phyloP scores from a whole-genome alignment of 2,329 filamentous ascomycete genomes.

The Beauveria scarabaeidicola region DNA sequence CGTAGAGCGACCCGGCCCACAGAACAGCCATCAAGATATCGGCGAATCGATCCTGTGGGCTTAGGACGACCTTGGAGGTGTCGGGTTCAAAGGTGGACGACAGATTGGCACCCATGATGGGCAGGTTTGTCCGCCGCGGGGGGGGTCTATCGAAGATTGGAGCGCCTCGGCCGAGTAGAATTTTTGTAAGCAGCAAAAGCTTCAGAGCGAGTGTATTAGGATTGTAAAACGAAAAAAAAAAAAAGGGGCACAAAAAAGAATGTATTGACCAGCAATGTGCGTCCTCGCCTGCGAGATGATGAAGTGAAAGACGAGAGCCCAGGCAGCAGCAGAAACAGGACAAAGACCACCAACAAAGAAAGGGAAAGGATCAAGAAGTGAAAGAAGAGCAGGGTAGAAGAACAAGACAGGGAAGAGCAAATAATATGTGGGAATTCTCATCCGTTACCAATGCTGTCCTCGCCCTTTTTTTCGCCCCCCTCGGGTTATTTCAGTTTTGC shows the following conservation, averaged over 20 bases:
- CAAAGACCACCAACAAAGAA: background rate
- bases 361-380: background rate
- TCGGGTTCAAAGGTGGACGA: conserved; percentile 30
- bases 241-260: background rate
- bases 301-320: background rate
- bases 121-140: background rate
- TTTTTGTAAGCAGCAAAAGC: background rate
- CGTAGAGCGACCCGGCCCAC: conserved; percentile 29
- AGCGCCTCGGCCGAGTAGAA: background rate
- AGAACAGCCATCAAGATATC: conserved; percentile 26
- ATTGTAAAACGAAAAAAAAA: background rate
- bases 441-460: background rate
- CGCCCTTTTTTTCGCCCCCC: background rate
- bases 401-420: background rate
- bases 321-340: no score
- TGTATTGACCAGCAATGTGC: conserved; percentile 10
- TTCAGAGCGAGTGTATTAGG: background rate
- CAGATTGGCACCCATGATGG: conserved; percentile 32
- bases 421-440: background rate
- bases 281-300: conserved; percentile 9
- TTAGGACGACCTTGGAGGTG: conserved; percentile 27
- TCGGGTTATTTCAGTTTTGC: conserved; percentile 1
- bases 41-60: conserved; percentile 21
- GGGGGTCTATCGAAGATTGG: no score
- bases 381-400: background rate